Conservation (phyloP, 768 basidiomycete species). For the Amanita subjunquillea region DNA sequence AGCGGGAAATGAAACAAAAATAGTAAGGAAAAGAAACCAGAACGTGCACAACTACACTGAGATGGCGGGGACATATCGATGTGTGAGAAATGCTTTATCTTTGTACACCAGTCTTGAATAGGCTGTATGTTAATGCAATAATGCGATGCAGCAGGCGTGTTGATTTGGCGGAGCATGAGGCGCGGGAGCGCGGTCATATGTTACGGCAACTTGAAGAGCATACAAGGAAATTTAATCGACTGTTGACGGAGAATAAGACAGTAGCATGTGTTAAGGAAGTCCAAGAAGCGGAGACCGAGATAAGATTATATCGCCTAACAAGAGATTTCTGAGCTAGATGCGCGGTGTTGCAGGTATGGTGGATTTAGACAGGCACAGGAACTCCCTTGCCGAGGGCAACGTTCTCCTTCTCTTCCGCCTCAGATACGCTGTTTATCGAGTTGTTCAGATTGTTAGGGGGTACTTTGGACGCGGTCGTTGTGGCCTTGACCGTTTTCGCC, state of each 20-base stretch:
- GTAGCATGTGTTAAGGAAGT: too few relatives aligned
- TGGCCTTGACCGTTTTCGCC: constrained; percentile 22
- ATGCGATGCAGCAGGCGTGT: not conserved
- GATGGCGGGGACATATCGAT: constrained; percentile 12
- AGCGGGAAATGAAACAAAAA: not conserved
- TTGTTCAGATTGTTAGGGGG: constrained; percentile 16
- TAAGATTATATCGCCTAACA: not conserved
- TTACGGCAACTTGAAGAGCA: too few relatives aligned
- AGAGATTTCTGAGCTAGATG: not conserved
- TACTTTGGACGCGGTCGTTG: constrained; percentile 17
- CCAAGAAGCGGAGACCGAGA: not conserved
- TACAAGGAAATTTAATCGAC: too few relatives aligned
- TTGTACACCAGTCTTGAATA: not conserved
- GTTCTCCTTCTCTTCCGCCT: constrained; percentile 55
- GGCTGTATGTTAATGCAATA: not conserved
- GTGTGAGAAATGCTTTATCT: constrained; percentile 3
- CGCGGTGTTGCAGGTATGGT: constrained; percentile 4
- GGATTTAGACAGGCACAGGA: constrained; percentile 20
- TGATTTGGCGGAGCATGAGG: not conserved
- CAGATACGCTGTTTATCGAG: constrained; percentile 22
- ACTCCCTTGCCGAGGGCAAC: constrained; percentile 25
- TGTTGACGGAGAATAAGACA: not conserved
- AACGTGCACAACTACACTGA: constrained; percentile 12
- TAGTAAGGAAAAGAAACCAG: not conserved
- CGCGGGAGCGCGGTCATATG: not conserved